phyloP scores from a whole-genome alignment of 352 stramenopile species.

The Globisporangium middletonii region DNA sequence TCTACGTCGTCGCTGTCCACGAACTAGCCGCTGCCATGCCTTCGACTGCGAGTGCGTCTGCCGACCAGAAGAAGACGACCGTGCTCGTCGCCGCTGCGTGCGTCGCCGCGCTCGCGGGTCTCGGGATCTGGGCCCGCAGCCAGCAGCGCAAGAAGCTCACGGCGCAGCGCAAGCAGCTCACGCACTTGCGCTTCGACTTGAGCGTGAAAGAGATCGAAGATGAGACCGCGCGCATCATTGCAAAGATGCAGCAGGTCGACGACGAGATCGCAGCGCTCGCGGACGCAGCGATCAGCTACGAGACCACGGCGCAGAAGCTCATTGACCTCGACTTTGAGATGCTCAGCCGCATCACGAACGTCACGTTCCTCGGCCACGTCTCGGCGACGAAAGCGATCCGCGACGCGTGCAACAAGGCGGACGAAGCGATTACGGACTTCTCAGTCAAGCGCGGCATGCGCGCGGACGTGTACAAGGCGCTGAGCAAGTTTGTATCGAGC shows the following conservation, averaged over 20 bases:
- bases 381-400: conserved; percentile 54
- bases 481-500: conserved; percentile 51
- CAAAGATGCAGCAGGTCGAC: conserved; percentile 62
- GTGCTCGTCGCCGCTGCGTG: conserved; percentile 45
- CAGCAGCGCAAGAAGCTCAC: conserved; percentile 40
- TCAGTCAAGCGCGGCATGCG: conserved; percentile 76
- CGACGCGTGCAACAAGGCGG: conserved; percentile 75
- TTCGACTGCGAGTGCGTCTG: conserved; percentile 8
- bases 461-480: conserved; percentile 76
- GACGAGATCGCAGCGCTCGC: conserved; percentile 56
- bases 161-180: conserved; percentile 46
- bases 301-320: conserved; percentile 69
- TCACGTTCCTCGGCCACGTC: conserved; percentile 85
- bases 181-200: conserved; percentile 66
- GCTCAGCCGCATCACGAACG: conserved; percentile 72
- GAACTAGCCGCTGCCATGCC: not conserved
- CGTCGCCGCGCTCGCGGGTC: conserved; percentile 35
- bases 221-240: conserved; percentile 57
- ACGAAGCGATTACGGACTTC: conserved; percentile 75
- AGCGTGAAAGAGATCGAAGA: conserved; percentile 67
- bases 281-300: conserved; percentile 41
- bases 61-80: conserved; percentile 55
- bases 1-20: not conserved
- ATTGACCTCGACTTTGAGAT: conserved; percentile 83
- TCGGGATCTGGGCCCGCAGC: conserved; percentile 40